phyloP scores from a whole-genome alignment of 2,329 filamentous ascomycete species.

The Ascochyta rabiei region DNA sequence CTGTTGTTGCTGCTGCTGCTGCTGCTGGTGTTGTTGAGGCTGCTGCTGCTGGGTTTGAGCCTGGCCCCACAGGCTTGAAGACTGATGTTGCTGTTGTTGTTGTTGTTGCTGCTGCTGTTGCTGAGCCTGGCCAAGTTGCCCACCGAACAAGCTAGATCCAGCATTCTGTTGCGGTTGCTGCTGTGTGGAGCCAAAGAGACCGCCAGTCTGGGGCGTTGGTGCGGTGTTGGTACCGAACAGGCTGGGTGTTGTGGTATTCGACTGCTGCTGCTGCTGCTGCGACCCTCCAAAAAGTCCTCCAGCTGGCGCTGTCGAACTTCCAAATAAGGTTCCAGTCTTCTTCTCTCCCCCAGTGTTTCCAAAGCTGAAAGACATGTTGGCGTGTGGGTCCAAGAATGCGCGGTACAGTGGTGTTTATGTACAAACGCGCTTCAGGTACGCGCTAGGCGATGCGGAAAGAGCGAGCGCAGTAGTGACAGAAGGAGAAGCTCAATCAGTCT shows the following conservation, averaged over 20 bases:
- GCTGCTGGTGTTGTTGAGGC: constrained; percentile 49
- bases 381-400: not conserved
- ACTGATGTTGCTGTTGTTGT: constrained; percentile 35
- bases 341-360: constrained; percentile 37
- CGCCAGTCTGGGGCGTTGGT: constrained; percentile 29
- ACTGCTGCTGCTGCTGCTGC: constrained; percentile 42
- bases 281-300: constrained; percentile 50
- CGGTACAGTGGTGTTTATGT: constrained; percentile 6
- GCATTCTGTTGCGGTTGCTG: constrained; percentile 23
- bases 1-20: constrained; percentile 50
- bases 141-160: constrained; percentile 31
- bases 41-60: constrained; percentile 47
- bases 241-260: constrained; percentile 42
- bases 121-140: constrained; percentile 13
- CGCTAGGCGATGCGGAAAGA: constrained; percentile 7
- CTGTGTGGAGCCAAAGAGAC: constrained; percentile 25
- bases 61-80: constrained; percentile 49
- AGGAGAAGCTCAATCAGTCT: constrained; percentile 15
- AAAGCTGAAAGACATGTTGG: constrained; percentile 42
- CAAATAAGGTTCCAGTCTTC: constrained; percentile 47
- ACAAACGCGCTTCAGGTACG: constrained; percentile 21
- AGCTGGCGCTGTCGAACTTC: constrained; percentile 43
- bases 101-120: constrained; percentile 27
- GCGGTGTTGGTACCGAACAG: constrained; percentile 24
- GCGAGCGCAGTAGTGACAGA: not conserved